These are phyloP conservation scores for Beauveria brongniartii DNA, from an alignment of 2,329 filamentous ascomycete species.

Conservation along the genomic window DNA sequence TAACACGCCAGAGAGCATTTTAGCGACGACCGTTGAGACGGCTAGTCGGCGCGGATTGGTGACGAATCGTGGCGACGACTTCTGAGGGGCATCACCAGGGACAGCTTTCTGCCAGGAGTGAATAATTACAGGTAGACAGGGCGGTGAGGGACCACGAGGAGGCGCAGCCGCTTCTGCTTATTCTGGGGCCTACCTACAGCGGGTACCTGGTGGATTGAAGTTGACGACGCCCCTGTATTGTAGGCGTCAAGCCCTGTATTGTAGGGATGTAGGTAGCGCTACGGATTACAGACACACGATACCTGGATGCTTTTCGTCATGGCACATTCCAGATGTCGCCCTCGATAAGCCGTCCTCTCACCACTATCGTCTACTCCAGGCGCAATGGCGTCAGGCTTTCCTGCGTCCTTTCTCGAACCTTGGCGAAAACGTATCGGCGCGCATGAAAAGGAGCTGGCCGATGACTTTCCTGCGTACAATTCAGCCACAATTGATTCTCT, in stretches of 20 bases:
- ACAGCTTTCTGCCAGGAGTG: conserved; percentile 3
- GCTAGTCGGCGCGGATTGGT: background rate
- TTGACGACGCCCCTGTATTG: too few species aligned
- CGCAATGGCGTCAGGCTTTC: conserved; percentile 20
- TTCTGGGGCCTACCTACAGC: background rate
- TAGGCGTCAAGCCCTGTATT: background rate
- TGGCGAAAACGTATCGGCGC: conserved; percentile 28
- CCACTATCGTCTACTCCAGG: background rate
- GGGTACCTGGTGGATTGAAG: background rate
- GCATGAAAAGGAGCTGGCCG: conserved; percentile 25
- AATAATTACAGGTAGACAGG: background rate
- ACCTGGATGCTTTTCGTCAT: background rate
- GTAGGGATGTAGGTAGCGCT: too few species aligned
- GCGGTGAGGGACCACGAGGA: background rate
- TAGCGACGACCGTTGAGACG: background rate
- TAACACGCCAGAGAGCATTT: conserved; percentile 92
- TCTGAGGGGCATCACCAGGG: background rate
- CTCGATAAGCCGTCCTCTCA: background rate
- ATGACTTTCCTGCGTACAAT: conserved; percentile 43
- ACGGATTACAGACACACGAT: too few species aligned
- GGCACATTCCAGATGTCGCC: background rate
- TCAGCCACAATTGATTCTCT: conserved; percentile 35
- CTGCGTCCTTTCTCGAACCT: conserved; percentile 28
- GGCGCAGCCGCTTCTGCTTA: too few species aligned
- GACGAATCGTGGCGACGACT: background rate